phyloP scores from a whole-genome alignment of 352 stramenopile species.

The Globisporangium nagaii region DNA sequence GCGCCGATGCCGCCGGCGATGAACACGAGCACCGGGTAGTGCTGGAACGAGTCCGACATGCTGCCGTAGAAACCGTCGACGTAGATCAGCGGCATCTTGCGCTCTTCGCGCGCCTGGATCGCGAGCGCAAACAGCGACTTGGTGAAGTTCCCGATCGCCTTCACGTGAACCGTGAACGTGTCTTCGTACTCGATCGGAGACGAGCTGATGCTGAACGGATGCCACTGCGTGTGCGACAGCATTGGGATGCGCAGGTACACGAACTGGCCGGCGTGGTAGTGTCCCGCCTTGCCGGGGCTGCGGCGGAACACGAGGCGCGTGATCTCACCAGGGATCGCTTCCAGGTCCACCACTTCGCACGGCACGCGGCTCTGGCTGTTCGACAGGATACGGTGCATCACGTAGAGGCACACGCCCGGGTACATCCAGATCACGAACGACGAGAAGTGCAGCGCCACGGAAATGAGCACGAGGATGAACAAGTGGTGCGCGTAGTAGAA shows the following conservation, averaged over 20 bases:
- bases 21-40: constrained; percentile 76
- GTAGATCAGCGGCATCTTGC: constrained; percentile 78
- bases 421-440: constrained; percentile 87
- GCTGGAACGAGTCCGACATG: constrained; percentile 79
- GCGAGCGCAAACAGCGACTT: constrained; percentile 69
- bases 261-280: constrained; percentile 81
- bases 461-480: constrained; percentile 77
- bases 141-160: constrained; percentile 70
- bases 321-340: constrained; percentile 78
- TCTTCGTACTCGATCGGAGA: constrained; percentile 82
- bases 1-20: constrained; percentile 83
- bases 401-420: constrained; percentile 63
- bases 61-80: constrained; percentile 82
- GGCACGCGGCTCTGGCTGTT: constrained; percentile 63
- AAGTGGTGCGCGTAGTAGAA: constrained; percentile 89
- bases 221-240: constrained; percentile 72
- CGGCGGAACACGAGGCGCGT: constrained; percentile 76
- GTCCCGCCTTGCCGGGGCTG: constrained; percentile 60
- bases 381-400: constrained; percentile 76
- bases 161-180: constrained; percentile 82
- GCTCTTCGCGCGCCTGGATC: constrained; percentile 70
- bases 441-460: constrained; percentile 63
- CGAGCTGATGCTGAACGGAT: constrained; percentile 84
- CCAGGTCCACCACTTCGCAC: constrained; percentile 77
- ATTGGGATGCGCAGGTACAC: constrained; percentile 72